Evolutionary conservation across 2,329 filamentous ascomycete species (phyloP).

Genomic region (Pseudocercospora eumusae): DNA sequence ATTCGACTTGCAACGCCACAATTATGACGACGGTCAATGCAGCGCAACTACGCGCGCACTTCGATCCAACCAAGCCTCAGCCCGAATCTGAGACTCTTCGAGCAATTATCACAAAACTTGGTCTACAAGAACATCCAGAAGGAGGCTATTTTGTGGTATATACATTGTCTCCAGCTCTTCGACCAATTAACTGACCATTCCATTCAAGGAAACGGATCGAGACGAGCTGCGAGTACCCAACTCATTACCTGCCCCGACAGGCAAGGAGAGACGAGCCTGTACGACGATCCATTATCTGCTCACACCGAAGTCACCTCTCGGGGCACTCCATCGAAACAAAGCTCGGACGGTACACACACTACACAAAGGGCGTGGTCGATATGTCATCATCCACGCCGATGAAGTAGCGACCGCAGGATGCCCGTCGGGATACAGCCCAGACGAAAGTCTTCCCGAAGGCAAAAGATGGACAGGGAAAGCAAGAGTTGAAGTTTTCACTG

Average conservation of each 20-base stretch:
- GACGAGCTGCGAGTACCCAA: slow-evolving; percentile 56
- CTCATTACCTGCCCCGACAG: slow-evolving; percentile 49
- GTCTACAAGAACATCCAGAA: slow-evolving; percentile 60
- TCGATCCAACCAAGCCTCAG: background rate
- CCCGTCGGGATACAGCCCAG: slow-evolving; percentile 40
- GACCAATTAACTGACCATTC: background rate
- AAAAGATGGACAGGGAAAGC: slow-evolving; percentile 46
- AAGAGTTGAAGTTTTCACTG: slow-evolving; percentile 64
- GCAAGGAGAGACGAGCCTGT: slow-evolving; percentile 53
- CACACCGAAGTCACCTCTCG: slow-evolving; percentile 57
- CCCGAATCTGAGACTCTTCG: slow-evolving; percentile 24
- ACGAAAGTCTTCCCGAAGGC: slow-evolving; percentile 58
- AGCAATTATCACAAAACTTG: slow-evolving; percentile 49
- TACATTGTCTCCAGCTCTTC: background rate
- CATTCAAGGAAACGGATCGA: slow-evolving; percentile 57
- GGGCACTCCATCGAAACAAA: slow-evolving; percentile 65
- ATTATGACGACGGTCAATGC: background rate
- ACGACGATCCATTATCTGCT: slow-evolving; percentile 68
- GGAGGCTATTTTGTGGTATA: slow-evolving; percentile 60
- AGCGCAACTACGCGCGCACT: slow-evolving; percentile 1
- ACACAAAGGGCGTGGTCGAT: slow-evolving; percentile 63
- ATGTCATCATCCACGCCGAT: slow-evolving; percentile 64
- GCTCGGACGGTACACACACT: slow-evolving; percentile 63
- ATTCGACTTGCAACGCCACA: too few relatives aligned
- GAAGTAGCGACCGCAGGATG: slow-evolving; percentile 39